These are phyloP conservation scores for Citrus hindsii DNA, from an alignment of 345 rosid genomes.

Conservation along the genomic window DNA sequence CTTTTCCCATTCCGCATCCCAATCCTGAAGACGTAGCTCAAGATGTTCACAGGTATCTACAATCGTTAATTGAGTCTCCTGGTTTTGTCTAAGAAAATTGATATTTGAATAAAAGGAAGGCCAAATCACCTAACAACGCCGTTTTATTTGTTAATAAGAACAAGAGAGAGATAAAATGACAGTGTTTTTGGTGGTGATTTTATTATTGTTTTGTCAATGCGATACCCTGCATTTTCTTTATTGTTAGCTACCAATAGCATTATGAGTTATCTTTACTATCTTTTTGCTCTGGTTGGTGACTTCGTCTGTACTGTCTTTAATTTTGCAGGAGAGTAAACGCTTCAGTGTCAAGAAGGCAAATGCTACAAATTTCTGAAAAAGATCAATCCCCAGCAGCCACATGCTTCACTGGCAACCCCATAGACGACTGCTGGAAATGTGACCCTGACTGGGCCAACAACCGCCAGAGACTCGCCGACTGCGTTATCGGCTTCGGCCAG, in stretches of 20 bases:
- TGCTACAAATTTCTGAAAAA: constrained; percentile 32
- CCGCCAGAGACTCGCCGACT: constrained; percentile 86
- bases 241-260: too few species aligned
- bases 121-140: too few species aligned
- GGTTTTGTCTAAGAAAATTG: background rate
- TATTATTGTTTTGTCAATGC: background rate
- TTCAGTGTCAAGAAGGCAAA: constrained; percentile 68
- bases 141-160: too few species aligned
- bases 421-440: constrained; percentile 98
- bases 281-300: background rate
- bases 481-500: constrained; percentile 94
- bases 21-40: constrained; percentile 74
- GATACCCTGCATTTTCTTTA: background rate
- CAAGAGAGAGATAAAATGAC: too few species aligned
- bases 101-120: too few species aligned
- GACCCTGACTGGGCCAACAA: constrained; percentile 94
- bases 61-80: constrained; percentile 6
- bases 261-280: background rate
- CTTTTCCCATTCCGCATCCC: constrained; percentile 60
- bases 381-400: constrained; percentile 26
- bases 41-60: constrained; percentile 69
- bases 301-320: background rate
- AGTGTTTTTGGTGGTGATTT: background rate
- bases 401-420: constrained; percentile 89
- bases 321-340: constrained; percentile 74